Evolutionary conservation across 2,329 filamentous ascomycete species (phyloP).

Genomic region (Beauveria sp.): DNA sequence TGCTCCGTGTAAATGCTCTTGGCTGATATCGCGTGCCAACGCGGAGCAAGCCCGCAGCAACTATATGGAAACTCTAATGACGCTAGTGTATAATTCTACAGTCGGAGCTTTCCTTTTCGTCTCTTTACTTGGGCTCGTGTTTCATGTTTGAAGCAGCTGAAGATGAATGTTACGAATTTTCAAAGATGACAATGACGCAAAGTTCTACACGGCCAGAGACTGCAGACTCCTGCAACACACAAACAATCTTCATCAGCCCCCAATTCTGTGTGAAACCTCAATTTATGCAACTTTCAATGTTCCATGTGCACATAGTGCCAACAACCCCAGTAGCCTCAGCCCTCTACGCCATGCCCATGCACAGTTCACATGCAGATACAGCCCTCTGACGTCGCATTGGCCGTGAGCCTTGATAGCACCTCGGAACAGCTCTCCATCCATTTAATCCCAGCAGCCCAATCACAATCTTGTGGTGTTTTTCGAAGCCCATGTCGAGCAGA

Average conservation of each 20-base stretch:
- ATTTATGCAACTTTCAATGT: no score
- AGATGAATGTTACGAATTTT: background rate
- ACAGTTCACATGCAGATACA: constrained; percentile 9
- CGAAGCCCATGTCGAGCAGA: background rate
- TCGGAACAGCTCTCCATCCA: background rate
- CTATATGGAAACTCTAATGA: background rate
- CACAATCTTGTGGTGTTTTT: background rate
- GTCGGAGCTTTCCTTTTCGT: background rate
- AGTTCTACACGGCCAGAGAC: no score
- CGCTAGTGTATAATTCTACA: background rate
- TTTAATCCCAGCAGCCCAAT: background rate
- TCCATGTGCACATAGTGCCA: background rate
- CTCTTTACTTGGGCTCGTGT: background rate
- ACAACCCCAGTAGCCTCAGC: background rate
- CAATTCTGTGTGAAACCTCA: no score
- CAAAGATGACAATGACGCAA: background rate
- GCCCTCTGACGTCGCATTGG: constrained; percentile 7
- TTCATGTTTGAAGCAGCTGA: background rate
- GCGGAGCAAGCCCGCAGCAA: background rate
- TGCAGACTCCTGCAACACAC: background rate
- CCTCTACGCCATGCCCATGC: background rate
- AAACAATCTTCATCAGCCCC: no score
- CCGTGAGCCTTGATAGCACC: background rate
- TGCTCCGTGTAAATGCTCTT: background rate
- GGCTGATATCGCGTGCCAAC: background rate